Evolutionary conservation across 768 basidiomycete species (phyloP), one percentile per base, ranked within the genome.

Genomic region (Naganishia onofrii): DNA sequence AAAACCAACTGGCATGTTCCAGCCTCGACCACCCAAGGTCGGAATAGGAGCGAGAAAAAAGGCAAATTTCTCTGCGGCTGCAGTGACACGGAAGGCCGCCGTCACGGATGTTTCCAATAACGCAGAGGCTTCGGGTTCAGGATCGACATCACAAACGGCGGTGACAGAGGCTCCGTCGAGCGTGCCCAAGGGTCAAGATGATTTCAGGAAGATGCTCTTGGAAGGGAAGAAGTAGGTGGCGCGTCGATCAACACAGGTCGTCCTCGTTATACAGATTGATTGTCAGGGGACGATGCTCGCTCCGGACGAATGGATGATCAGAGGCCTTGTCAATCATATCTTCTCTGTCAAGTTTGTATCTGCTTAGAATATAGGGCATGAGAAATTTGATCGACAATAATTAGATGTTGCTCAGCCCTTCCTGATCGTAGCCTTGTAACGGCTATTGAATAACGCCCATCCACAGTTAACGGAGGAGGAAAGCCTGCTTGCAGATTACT

Each of bases 181-280:
- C 23, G 60, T 15, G 1, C 52, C 54, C 29, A 68, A 75, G 66
- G 77, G 87, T 1, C 92, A 93, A 78, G 88, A 92, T 74, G 91
- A 91, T 74, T 95, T 95, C 79, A 84, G 93, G 69, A 91, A 88
- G 76, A 89, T 94, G 88, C 32, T 71, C 9, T 34, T 71, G 10
- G 66, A 63, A 32, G 66, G 67, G 2, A 68, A 68, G 71, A 68
- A 68, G 57, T 52, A 52, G 48, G 32, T 44, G 10, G 15, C 32
- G 12, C 13, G 3, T 51, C 13, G 15, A 17, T n/a, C n/a, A n/a
- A n/a, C n/a, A n/a, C 15, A 5, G 46, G 46, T 46, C 46, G 13
- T 46, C 46, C 46, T 46, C 21, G 46, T 6, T 17, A 46, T 46
- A 46, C 46, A 17, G 46, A 17, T 6, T 17, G 15, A 36, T 36